Evolutionary conservation across 2,329 filamentous ascomycete genomes (phyloP).

Genomic region (Neocatenulostroma microsporum): DNA sequence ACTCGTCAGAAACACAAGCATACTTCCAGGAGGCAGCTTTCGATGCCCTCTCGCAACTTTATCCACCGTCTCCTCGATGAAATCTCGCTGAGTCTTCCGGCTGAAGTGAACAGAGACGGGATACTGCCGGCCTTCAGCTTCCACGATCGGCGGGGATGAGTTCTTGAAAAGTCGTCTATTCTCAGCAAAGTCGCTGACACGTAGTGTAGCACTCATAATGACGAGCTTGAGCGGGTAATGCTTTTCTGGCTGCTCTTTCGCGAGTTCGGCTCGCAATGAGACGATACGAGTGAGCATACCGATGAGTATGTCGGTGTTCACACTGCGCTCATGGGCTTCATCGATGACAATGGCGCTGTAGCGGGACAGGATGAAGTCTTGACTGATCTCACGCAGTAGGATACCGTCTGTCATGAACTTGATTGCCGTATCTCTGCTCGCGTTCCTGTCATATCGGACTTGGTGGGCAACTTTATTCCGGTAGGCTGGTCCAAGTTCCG

Average conservation of each 20-base stretch:
- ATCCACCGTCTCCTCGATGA: constrained; percentile 78
- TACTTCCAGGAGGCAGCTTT: constrained; percentile 82
- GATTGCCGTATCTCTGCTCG: constrained; percentile 71
- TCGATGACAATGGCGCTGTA: constrained; percentile 95
- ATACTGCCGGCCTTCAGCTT: constrained; percentile 87
- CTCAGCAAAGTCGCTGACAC: constrained; percentile 81
- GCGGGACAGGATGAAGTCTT: constrained; percentile 78
- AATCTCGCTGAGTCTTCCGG: constrained; percentile 73
- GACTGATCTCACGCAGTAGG: constrained; percentile 77
- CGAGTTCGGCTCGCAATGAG: constrained; percentile 68
- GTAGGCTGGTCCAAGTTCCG: constrained; percentile 67
- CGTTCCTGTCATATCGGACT: constrained; percentile 87
- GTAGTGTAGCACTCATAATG: constrained; percentile 95
- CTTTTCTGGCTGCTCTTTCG: constrained; percentile 59
- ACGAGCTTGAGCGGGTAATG: constrained; percentile 76
- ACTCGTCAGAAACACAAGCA: constrained; percentile 89
- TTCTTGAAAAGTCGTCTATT: constrained; percentile 70
- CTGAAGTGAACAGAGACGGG: constrained; percentile 86
- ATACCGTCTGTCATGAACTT: constrained; percentile 99
- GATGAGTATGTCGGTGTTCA: constrained; percentile 97
- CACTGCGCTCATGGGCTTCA: constrained; percentile 92
- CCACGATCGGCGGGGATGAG: constrained; percentile 68
- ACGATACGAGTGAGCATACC: constrained; percentile 94
- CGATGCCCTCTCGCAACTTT: constrained; percentile 83
- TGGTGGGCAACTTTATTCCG: constrained; percentile 76